Evolutionary conservation across 148 eudicot genomes (phyloP).

Genomic region (Fagopyrum esculentum): DNA sequence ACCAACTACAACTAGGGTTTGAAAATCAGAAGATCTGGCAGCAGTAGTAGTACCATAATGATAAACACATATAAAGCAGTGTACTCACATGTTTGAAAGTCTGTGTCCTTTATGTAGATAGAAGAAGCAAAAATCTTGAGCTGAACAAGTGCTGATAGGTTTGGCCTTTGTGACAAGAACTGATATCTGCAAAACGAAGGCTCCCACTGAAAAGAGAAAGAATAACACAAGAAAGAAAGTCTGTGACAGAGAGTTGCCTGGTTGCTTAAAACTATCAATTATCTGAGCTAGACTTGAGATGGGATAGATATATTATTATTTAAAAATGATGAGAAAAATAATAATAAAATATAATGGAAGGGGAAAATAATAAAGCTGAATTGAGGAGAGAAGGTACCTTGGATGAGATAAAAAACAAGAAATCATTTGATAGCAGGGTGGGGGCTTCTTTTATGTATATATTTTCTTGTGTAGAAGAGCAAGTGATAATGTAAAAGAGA

Average conservation of each 20-base stretch:
- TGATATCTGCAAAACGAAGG: not conserved
- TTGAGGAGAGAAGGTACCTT: conserved; percentile 2
- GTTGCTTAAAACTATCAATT: not conserved
- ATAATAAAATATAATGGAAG: not conserved
- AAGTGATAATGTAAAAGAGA: not conserved
- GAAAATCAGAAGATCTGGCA: too few relatives aligned
- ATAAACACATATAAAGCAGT: not conserved
- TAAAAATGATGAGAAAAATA: not conserved
- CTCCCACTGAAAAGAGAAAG: not conserved
- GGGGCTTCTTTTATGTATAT: not conserved
- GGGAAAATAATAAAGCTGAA: not conserved
- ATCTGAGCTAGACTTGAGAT: not conserved
- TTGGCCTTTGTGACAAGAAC: conserved; percentile 7
- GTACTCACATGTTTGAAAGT: not conserved
- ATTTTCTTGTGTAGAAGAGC: not conserved
- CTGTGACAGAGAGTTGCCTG: not conserved
- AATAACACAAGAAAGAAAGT: not conserved
- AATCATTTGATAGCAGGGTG: conserved; percentile 11
- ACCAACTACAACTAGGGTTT: not conserved
- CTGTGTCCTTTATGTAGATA: conserved; percentile 4
- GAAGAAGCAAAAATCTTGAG: conserved; percentile 10
- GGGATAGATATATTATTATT: not conserved
- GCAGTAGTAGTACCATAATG: not conserved
- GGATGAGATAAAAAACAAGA: not conserved
- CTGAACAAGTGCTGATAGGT: not conserved